These are phyloP conservation scores for Colletotrichum noveboracense DNA, from an alignment of 2,329 filamentous ascomycete genomes.

Conservation along the genomic window DNA sequence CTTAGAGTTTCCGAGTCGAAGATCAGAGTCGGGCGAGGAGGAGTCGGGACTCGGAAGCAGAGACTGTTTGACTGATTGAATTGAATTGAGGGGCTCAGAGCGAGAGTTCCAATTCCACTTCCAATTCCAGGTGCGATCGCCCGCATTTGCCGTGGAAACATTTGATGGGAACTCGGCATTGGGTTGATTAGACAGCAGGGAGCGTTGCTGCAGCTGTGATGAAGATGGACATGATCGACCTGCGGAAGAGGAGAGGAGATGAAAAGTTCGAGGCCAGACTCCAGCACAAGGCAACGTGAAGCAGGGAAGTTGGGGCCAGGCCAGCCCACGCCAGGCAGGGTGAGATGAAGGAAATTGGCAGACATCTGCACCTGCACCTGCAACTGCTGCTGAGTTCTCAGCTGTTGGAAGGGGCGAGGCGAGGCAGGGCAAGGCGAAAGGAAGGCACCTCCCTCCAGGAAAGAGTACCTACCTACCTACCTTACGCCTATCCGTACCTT, in stretches of 20 bases:
- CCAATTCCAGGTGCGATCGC: background rate
- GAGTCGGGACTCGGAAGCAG: background rate
- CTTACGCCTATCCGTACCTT: background rate
- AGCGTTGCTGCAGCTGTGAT: constrained; percentile 9
- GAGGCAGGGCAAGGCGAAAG: background rate
- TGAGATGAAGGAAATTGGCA: background rate
- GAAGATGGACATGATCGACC: constrained; percentile 18
- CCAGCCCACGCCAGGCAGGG: background rate
- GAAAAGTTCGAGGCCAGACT: background rate
- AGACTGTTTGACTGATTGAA: background rate
- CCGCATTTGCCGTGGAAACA: background rate
- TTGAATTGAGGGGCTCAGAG: background rate
- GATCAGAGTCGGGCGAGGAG: background rate
- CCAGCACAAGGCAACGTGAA: background rate
- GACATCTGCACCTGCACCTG: background rate
- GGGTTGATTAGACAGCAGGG: constrained; percentile 1
- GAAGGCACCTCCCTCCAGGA: background rate
- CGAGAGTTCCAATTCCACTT: background rate
- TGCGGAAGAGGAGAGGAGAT: background rate
- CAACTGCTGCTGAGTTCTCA: background rate
- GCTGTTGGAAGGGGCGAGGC: background rate
- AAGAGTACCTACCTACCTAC: background rate
- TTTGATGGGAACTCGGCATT: constrained; percentile 7
- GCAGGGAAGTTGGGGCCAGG: background rate
- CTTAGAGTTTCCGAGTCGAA: background rate